Evolutionary conservation across 1,139 yeast genomes (phyloP).

Genomic region (Hemisphaericaspora xylanilytica): DNA sequence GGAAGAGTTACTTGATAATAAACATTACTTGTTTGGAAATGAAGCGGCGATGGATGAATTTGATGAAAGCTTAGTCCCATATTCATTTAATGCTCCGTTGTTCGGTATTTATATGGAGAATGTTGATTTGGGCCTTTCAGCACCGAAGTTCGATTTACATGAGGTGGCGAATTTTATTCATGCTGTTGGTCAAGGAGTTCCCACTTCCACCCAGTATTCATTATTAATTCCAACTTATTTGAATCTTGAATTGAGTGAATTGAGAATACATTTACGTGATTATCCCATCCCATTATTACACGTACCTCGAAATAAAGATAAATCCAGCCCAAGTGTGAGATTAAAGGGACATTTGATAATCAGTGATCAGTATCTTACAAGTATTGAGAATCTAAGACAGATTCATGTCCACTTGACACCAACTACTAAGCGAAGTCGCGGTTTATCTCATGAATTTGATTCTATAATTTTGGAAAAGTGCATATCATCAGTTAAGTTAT

Average conservation of each 20-base stretch:
- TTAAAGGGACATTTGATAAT: conserved; percentile 49
- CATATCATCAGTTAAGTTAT: conserved; percentile 71
- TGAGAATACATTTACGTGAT: conserved; percentile 59
- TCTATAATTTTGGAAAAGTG: conserved; percentile 72
- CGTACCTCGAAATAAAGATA: conserved; percentile 27
- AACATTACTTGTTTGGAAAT: conserved; percentile 45
- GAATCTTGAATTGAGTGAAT: conserved; percentile 47
- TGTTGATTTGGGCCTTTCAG: conserved; percentile 51
- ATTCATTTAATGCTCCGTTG: conserved; percentile 62
- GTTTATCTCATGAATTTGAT: conserved; percentile 43
- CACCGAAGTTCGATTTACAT: conserved; percentile 55
- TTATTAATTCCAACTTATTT: conserved; percentile 63
- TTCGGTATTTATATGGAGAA: conserved; percentile 55
- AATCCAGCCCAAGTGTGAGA: conserved; percentile 19
- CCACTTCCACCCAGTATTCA: conserved; percentile 65
- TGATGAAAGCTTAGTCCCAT: conserved; percentile 57
- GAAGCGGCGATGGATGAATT: conserved; percentile 32
- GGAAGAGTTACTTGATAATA: conserved; percentile 51
- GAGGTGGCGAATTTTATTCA: conserved; percentile 60
- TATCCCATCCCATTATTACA: conserved; percentile 62
- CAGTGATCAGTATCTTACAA: conserved; percentile 43
- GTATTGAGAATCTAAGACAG: conserved; percentile 51
- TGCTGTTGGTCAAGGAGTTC: conserved; percentile 80
- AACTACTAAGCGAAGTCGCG: conserved; percentile 16
- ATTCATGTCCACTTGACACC: conserved; percentile 60